Percentiles rank a stretch among this genome's conserved stretches.
phyloP scores from a whole-genome alignment of 1,139 yeast species.

The Blastobotrys buckinghamii region DNA sequence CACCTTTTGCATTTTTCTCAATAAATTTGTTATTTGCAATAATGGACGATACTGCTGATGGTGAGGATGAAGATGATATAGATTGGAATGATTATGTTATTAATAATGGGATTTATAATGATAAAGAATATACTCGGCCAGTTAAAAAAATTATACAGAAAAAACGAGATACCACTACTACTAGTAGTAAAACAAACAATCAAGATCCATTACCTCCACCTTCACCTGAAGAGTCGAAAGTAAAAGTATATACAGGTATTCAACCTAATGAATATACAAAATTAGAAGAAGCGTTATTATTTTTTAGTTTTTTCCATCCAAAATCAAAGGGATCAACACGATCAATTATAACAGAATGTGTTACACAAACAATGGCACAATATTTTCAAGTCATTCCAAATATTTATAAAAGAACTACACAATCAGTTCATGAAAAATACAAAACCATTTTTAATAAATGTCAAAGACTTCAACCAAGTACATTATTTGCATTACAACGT shows the following conservation, averaged over 20 bases:
- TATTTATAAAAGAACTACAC: not conserved
- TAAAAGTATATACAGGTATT: not conserved
- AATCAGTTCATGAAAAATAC: conserved; percentile 5
- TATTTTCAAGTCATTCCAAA: not conserved
- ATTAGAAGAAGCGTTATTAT: conserved; percentile 6
- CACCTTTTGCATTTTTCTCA: not conserved
- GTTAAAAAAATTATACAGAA: not conserved
- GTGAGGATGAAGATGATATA: not conserved
- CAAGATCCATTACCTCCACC: not conserved
- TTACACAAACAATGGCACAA: not conserved
- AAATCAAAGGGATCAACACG: not conserved
- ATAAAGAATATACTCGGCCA: not conserved
- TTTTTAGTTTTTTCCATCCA: conserved; percentile 1
- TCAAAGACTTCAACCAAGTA: not conserved
- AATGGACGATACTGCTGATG: not conserved
- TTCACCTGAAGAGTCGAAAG: not conserved
- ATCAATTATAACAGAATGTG: conserved; percentile 3
- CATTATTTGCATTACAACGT: not conserved
- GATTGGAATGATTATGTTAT: conserved; percentile 1
- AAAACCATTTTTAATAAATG: not conserved
- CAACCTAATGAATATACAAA: conserved; percentile 1
- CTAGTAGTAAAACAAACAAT: too few species aligned
- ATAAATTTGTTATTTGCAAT: not conserved
- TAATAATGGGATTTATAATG: not conserved
- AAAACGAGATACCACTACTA: not conserved